Conservation (phyloP, 495 filamentous ascomycete genomes). For the Penicillium robsamsonii region DNA sequence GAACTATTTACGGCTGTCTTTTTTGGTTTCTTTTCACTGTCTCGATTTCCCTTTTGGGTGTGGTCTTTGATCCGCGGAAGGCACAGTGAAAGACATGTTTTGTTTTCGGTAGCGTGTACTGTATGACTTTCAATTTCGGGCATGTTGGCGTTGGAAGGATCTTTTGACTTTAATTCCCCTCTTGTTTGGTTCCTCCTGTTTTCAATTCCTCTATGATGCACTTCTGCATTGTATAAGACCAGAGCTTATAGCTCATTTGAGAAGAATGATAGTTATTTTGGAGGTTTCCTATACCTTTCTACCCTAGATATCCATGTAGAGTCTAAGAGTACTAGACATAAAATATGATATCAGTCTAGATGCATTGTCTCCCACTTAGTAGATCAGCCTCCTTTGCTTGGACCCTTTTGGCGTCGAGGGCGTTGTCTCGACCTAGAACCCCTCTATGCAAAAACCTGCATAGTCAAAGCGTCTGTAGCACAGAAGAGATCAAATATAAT, state of each 20-base stretch:
- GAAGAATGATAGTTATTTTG: slow-evolving; percentile 8
- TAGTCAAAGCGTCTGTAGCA: slow-evolving; percentile 5
- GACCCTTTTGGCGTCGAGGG: slow-evolving; percentile 11
- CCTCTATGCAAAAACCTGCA: slow-evolving; percentile 11
- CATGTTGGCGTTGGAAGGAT: slow-evolving; percentile 31
- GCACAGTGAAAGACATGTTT: slow-evolving; percentile 37
- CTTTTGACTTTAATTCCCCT: slow-evolving; percentile 25
- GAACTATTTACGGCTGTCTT: slow-evolving; percentile 40
- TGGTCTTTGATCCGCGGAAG: slow-evolving; percentile 28
- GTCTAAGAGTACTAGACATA: neutral
- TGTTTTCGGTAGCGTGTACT: slow-evolving; percentile 47
- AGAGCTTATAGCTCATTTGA: neutral
- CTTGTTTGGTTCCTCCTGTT: slow-evolving; percentile 18
- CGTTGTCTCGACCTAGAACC: slow-evolving; percentile 14
- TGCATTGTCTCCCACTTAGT: neutral
- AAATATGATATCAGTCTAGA: neutral
- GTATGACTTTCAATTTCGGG: slow-evolving; percentile 36
- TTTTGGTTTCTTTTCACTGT: slow-evolving; percentile 25
- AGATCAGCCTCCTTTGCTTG: slow-evolving; percentile 9
- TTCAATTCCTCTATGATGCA: slow-evolving; percentile 9
- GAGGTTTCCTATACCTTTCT: neutral
- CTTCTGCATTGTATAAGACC: slow-evolving; percentile 1
- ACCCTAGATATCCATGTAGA: neutral
- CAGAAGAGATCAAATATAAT: neutral
- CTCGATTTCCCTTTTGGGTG: slow-evolving; percentile 21